phyloP scores from a whole-genome alignment of 805 yeast species.

The Isabelozyma pseudorhagii region DNA sequence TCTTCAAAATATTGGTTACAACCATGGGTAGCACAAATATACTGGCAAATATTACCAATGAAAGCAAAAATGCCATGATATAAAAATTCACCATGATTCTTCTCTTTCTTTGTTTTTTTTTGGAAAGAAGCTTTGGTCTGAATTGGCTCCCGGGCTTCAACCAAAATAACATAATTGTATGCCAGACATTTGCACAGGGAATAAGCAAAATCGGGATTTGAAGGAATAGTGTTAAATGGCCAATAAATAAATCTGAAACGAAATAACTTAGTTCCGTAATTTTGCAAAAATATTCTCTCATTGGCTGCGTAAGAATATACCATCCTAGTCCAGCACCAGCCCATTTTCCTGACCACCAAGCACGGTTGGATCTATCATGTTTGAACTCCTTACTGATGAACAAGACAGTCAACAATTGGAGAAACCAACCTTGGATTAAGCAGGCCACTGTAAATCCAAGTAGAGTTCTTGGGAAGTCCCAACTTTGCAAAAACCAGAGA shows the following conservation, averaged over 20 bases:
- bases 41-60: slow-evolving; percentile 21
- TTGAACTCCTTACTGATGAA: slow-evolving; percentile 61
- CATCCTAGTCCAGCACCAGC: slow-evolving; percentile 59
- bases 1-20: slow-evolving; percentile 23
- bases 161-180: slow-evolving; percentile 68
- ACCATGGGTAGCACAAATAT: slow-evolving; percentile 41
- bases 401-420: slow-evolving; percentile 47
- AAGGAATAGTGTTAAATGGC: slow-evolving; percentile 54
- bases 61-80: slow-evolving; percentile 31
- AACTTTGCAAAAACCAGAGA: slow-evolving; percentile 65
- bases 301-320: slow-evolving; percentile 58
- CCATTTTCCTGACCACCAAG: slow-evolving; percentile 73
- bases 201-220: slow-evolving; percentile 61
- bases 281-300: slow-evolving; percentile 62
- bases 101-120: slow-evolving; percentile 39
- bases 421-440: slow-evolving; percentile 56
- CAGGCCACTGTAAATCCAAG: slow-evolving; percentile 58
- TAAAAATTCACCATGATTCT: slow-evolving; percentile 29
- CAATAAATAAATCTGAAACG: slow-evolving; percentile 59
- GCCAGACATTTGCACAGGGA: slow-evolving; percentile 66
- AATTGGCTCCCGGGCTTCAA: slow-evolving; percentile 53
- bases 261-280: slow-evolving; percentile 64
- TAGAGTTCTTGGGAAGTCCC: slow-evolving; percentile 58
- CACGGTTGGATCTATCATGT: slow-evolving; percentile 56
- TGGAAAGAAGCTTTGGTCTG: slow-evolving; percentile 43